Evolutionary conservation across 2,329 filamentous ascomycete species (phyloP), one percentile per base, ranked within the genome.

Genomic region (Phyllosticta capitalensis): DNA sequence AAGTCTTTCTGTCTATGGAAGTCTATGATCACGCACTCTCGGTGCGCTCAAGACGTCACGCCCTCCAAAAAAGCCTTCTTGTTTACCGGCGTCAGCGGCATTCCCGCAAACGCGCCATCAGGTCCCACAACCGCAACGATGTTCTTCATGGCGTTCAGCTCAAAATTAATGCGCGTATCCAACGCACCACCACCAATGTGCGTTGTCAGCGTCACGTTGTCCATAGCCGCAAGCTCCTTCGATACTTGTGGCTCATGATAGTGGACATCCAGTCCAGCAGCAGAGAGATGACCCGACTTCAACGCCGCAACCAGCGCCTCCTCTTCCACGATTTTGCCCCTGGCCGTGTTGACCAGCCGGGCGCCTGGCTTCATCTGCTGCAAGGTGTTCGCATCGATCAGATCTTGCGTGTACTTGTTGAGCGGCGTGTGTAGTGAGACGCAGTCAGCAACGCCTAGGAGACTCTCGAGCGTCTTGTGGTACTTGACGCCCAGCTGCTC

Each of bases 151-250:
- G 78, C 79, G 65, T 84, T 64, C 67, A 80, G 77, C 72, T 85
- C 83, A 60, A 85, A 84, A 0, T 79, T 81, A 14, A 76, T 68
- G 57, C 80, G 78, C 62, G 83, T 83, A 67, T 85, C 81, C 28
- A 83, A 72, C 17, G 82, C 84, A 1, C 81, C 82, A 0, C 82
- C 82, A 0, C 81, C 83, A 65, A 83, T 85, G 63, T 85, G 83
- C 53, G 80, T 81, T 1, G 82, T 84, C 59, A 74, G 59, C 1
- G 71, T 71, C 6, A 68, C 67, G 56, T 65, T 68, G 59, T 67
- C 67, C 63, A 72, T 69, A 45, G 69, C 67, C 10, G 54, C 63
- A 22, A 72, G 64, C 54, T 62, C 63, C 1, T 61, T 64, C 55
- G 70, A 64, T 17, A 73, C 66, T 14, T 66, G 64, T 2, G 72